A percentile compares a stretch with the other conserved stretches of the same genome.
These are phyloP conservation scores for Russula sp. DNA, from an alignment of 768 basidiomycete genomes.

Conservation along the genomic window DNA sequence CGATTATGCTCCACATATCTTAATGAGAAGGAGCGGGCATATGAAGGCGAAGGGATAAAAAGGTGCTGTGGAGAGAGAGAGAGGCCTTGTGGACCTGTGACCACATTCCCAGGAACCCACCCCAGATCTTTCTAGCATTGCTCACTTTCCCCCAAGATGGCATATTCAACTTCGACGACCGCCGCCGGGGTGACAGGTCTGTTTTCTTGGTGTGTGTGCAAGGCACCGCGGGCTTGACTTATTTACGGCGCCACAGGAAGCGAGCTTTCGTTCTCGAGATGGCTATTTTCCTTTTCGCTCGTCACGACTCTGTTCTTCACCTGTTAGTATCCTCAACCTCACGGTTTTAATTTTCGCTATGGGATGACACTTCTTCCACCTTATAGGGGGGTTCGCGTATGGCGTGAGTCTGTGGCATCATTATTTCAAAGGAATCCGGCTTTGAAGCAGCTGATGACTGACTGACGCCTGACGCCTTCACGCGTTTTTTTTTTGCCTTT, in stretches of 20 bases:
- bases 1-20: background rate
- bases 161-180: background rate
- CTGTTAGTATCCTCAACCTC: slow-evolving; percentile 34
- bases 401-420: too few relatives aligned
- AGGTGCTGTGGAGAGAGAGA: background rate
- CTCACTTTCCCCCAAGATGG: background rate
- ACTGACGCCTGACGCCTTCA: too few relatives aligned
- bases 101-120: background rate
- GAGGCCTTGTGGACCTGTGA: background rate
- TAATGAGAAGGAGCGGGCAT: background rate
- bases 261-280: slow-evolving; percentile 26
- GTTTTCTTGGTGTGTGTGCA: background rate
- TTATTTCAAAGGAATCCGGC: too few relatives aligned
- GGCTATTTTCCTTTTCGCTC: slow-evolving; percentile 54
- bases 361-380: background rate
- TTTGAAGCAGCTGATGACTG: too few relatives aligned
- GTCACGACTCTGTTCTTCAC: slow-evolving; percentile 75
- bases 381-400: slow-evolving; percentile 57
- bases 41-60: background rate
- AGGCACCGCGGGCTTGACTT: background rate
- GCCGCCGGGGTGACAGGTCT: background rate
- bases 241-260: slow-evolving; percentile 1
- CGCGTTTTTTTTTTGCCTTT: too few relatives aligned
- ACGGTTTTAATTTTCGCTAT: background rate
- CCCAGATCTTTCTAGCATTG: background rate